These are phyloP conservation scores for Tubosaeta sp. DNA, from an alignment of 768 basidiomycete species.

Conservation along the genomic window DNA sequence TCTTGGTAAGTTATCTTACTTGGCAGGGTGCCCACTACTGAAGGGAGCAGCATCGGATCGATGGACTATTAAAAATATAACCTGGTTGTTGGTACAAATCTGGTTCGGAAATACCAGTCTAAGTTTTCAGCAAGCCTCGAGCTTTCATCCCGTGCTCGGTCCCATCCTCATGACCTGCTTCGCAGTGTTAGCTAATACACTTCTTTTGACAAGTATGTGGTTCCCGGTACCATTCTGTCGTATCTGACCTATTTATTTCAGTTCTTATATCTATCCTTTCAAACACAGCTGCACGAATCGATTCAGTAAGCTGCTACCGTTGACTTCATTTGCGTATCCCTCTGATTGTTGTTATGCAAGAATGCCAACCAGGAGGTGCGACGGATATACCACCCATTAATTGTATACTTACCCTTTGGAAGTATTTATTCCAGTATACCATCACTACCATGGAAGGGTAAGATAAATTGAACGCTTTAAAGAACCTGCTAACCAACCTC, in stretches of 20 bases:
- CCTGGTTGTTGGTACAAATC: slow-evolving; percentile 83
- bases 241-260: not conserved
- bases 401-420: slow-evolving; percentile 15
- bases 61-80: slow-evolving; percentile 46
- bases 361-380: slow-evolving; percentile 60
- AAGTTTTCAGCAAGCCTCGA: slow-evolving; percentile 50
- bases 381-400: not conserved
- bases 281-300: slow-evolving; percentile 80
- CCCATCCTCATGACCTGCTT: slow-evolving; percentile 78
- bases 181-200: slow-evolving; percentile 73
- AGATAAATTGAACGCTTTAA: not conserved
- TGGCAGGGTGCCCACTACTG: slow-evolving; percentile 18
- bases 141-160: slow-evolving; percentile 67
- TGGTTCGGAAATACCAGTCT: slow-evolving; percentile 82
- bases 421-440: slow-evolving; percentile 86
- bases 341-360: slow-evolving; percentile 21
- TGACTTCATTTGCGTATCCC: not conserved
- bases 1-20: slow-evolving; percentile 34
- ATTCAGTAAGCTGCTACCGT: slow-evolving; percentile 40
- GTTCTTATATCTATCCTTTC: slow-evolving; percentile 88
- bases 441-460: slow-evolving; percentile 88
- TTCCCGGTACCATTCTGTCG: not conserved
- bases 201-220: slow-evolving; percentile 71
- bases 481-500: slow-evolving; percentile 2
- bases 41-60: slow-evolving; percentile 26